phyloP scores from a whole-genome alignment of 768 basidiomycete genomes.

The Russula foetens region DNA sequence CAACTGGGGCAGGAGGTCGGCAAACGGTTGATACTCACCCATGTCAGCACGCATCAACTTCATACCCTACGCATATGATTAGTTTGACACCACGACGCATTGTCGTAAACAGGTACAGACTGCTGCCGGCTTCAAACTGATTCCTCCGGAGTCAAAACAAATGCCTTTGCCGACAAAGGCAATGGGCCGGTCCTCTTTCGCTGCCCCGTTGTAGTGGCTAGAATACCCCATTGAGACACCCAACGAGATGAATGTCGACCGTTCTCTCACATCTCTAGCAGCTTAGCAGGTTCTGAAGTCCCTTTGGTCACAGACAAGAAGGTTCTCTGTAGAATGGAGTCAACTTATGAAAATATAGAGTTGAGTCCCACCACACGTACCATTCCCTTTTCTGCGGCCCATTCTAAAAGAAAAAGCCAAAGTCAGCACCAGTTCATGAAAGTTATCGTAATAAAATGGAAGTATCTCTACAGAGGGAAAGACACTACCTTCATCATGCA shows the following conservation, averaged over 20 bases:
- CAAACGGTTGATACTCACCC: slow-evolving; percentile 38
- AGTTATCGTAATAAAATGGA: not conserved
- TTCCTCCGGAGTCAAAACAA: slow-evolving; percentile 86
- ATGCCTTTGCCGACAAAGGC: slow-evolving; percentile 84
- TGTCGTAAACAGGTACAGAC: slow-evolving; percentile 32
- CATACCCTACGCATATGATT: slow-evolving; percentile 46
- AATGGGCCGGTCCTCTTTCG: slow-evolving; percentile 48
- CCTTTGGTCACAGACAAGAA: slow-evolving; percentile 86
- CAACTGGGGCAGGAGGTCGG: not conserved
- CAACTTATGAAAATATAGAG: not conserved
- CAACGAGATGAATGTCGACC: not conserved
- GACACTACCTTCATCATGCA: slow-evolving; percentile 63
- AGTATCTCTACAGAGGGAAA: not conserved
- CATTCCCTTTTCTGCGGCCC: slow-evolving; percentile 84
- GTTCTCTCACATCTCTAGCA: slow-evolving; percentile 64
- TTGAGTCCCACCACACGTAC: slow-evolving; percentile 27
- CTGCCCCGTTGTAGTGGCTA: slow-evolving; percentile 78
- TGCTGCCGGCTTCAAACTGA: slow-evolving; percentile 70
- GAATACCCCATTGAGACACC: not conserved
- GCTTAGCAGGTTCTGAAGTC: slow-evolving; percentile 74
- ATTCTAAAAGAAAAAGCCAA: slow-evolving; percentile 37
- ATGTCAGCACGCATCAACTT: slow-evolving; percentile 83
- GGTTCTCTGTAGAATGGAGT: slow-evolving; percentile 40
- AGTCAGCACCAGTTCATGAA: not conserved
- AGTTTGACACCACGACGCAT: not conserved